Evolutionary conservation across 2,329 filamentous ascomycete genomes (phyloP).

Genomic region (Ophiostoma montium): DNA sequence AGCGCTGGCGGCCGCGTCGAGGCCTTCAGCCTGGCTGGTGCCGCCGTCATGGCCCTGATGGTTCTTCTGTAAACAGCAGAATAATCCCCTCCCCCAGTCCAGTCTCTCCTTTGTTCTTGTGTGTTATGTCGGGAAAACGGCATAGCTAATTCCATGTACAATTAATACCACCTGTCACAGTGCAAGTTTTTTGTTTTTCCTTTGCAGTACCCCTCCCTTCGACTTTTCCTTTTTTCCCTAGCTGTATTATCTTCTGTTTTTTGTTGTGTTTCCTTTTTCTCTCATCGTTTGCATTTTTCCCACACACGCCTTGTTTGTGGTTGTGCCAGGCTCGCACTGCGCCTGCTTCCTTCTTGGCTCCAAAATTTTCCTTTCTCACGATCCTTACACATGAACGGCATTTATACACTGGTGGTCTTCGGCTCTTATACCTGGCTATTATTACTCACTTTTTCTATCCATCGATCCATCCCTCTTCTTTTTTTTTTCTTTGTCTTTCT

Average conservation of each 20-base stretch:
- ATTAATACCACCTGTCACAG: slow-evolving; percentile 8
- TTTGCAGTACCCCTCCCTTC: background rate
- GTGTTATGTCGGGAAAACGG: slow-evolving; percentile 15
- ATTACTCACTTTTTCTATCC: background rate
- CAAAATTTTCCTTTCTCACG: slow-evolving; percentile 35
- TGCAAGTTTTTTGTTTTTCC: background rate
- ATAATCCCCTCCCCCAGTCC: too few species aligned
- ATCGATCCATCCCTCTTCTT: background rate
- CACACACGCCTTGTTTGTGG: background rate
- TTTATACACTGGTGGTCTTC: slow-evolving; percentile 16
- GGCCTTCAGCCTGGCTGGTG: slow-evolving; percentile 26
- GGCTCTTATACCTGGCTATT: slow-evolving; percentile 8
- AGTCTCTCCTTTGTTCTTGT: background rate
- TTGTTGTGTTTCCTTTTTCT: background rate
- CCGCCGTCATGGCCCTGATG: slow-evolving; percentile 29
- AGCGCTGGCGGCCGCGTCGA: slow-evolving; percentile 25
- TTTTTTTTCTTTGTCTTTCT: slow-evolving; percentile 1
- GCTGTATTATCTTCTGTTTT: background rate
- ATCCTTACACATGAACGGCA: slow-evolving; percentile 36
- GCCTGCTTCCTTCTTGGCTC: too few species aligned
- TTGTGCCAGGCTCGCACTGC: background rate
- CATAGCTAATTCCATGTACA: slow-evolving; percentile 1
- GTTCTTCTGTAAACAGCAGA: slow-evolving; percentile 29
- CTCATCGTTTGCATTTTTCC: background rate
- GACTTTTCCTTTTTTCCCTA: background rate